Evolutionary conservation across 108 stramenopile genomes (phyloP).

Genomic region (Skeletonema grethae): DNA sequence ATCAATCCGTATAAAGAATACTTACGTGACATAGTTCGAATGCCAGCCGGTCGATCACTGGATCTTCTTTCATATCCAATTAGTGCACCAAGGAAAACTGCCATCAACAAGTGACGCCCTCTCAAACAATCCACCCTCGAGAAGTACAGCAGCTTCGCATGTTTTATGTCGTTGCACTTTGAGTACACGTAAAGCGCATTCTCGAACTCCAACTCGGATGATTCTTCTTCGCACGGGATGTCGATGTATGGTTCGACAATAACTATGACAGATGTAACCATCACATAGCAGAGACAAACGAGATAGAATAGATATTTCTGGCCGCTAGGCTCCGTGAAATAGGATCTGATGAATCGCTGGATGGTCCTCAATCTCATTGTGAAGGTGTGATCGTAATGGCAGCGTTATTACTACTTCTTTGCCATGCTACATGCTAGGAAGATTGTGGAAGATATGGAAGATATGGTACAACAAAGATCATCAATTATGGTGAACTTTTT

Average conservation of each 20-base stretch:
- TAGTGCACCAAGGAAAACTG: slow-evolving; percentile 46
- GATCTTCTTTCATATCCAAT: slow-evolving; percentile 63
- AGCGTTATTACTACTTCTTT: no score
- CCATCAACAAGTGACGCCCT: slow-evolving; percentile 38
- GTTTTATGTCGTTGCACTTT: slow-evolving; percentile 19
- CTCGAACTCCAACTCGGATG: slow-evolving; percentile 26
- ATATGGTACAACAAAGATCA: no score
- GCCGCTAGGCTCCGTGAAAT: not conserved
- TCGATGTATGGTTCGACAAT: slow-evolving; percentile 30
- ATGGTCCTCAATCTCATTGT: not conserved
- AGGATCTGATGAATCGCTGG: not conserved
- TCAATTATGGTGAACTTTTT: no score
- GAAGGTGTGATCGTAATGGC: no score
- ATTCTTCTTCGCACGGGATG: slow-evolving; percentile 18
- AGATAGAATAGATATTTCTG: slow-evolving; percentile 19
- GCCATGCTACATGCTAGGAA: no score
- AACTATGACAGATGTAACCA: slow-evolving; percentile 22
- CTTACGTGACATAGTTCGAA: slow-evolving; percentile 64
- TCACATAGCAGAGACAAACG: slow-evolving; percentile 32
- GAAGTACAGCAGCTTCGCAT: slow-evolving; percentile 31
- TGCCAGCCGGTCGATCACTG: slow-evolving; percentile 67
- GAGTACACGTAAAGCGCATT: slow-evolving; percentile 30
- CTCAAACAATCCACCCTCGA: slow-evolving; percentile 40
- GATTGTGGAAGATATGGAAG: no score
- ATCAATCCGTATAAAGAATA: not conserved